Percentiles rank a stretch among this genome's conserved stretches.
phyloP scores from a whole-genome alignment of 345 rosid genomes.

The Pelargonium nanum region DNA sequence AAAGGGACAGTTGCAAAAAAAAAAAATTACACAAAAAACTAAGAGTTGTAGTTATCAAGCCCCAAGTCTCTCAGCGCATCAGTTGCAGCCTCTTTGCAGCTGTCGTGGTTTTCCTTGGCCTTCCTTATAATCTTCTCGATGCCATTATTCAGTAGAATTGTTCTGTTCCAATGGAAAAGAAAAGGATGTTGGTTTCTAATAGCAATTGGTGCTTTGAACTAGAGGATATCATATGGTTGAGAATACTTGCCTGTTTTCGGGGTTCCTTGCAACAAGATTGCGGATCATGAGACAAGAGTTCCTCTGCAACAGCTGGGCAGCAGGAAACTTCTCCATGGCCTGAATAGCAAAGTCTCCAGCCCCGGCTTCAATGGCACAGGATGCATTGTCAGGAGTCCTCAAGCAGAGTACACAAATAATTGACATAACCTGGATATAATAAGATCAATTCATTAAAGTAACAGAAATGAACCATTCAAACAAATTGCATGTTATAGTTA shows the following conservation, averaged over 20 bases:
- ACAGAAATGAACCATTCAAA: too few relatives aligned
- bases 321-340: slow-evolving; percentile 78
- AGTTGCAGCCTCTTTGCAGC: slow-evolving; percentile 67
- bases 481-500: neutral
- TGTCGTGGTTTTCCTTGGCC: slow-evolving; percentile 61
- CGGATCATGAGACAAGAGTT: slow-evolving; percentile 82
- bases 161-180: slow-evolving; percentile 29
- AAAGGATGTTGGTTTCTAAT: neutral
- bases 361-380: slow-evolving; percentile 81
- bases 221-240: too few relatives aligned
- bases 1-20: neutral
- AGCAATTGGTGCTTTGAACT: too few relatives aligned
- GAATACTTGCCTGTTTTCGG: slow-evolving; percentile 65
- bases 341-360: slow-evolving; percentile 83
- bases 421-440: slow-evolving; percentile 53
- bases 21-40: neutral
- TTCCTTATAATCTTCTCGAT: slow-evolving; percentile 58
- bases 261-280: slow-evolving; percentile 72
- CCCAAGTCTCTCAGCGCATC: slow-evolving; percentile 93
- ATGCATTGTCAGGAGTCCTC: slow-evolving; percentile 80
- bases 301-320: slow-evolving; percentile 56
- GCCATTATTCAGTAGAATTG: slow-evolving; percentile 54
- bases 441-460: neutral
- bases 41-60: slow-evolving; percentile 63
- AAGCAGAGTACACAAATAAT: slow-evolving; percentile 63